These are phyloP conservation scores for Boletellus ananas DNA, from an alignment of 768 basidiomycete genomes.

Conservation along the genomic window DNA sequence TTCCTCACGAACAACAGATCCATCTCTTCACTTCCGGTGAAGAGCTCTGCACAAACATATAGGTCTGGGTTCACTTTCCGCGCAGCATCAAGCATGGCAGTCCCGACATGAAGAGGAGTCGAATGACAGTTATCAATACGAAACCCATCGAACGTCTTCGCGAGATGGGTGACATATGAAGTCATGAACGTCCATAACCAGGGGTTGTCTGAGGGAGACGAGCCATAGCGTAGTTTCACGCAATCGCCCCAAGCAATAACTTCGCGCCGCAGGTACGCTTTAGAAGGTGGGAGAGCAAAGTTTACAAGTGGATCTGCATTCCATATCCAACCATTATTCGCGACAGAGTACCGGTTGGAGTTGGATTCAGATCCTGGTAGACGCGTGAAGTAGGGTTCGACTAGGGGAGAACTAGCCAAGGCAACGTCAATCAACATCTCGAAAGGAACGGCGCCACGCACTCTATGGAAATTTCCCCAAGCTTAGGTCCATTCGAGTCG, in stretches of 20 bases:
- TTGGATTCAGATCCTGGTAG: slow-evolving; percentile 56
- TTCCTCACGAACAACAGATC: slow-evolving; percentile 88
- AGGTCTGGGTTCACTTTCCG: slow-evolving; percentile 84
- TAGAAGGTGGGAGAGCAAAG: slow-evolving; percentile 89
- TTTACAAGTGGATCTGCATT: slow-evolving; percentile 89
- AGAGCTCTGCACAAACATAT: slow-evolving; percentile 97
- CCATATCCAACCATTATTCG: slow-evolving; percentile 99
- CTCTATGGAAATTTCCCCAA: slow-evolving; percentile 75
- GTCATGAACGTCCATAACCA: slow-evolving; percentile 95
- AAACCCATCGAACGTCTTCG: slow-evolving; percentile 88
- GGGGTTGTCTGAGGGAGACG: slow-evolving; percentile 73
- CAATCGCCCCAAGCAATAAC: slow-evolving; percentile 99
- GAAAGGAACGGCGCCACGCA: slow-evolving; percentile 37
- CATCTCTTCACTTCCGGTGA: slow-evolving; percentile 93
- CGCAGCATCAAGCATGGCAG: slow-evolving; percentile 87
- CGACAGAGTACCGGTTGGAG: slow-evolving; percentile 65
- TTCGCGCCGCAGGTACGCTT: slow-evolving; percentile 91
- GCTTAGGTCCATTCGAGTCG: slow-evolving; percentile 76
- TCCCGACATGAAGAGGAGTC: slow-evolving; percentile 95
- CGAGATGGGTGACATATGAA: slow-evolving; percentile 76
- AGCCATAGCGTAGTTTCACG: slow-evolving; percentile 95
- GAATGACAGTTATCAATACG: slow-evolving; percentile 99
- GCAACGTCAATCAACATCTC: slow-evolving; percentile 7
- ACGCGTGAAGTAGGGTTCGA: slow-evolving; percentile 92
- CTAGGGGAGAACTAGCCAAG: slow-evolving; percentile 65